Evolutionary conservation across 2,329 filamentous ascomycete genomes (phyloP).

Genomic region (Scedosporium boydii): DNA sequence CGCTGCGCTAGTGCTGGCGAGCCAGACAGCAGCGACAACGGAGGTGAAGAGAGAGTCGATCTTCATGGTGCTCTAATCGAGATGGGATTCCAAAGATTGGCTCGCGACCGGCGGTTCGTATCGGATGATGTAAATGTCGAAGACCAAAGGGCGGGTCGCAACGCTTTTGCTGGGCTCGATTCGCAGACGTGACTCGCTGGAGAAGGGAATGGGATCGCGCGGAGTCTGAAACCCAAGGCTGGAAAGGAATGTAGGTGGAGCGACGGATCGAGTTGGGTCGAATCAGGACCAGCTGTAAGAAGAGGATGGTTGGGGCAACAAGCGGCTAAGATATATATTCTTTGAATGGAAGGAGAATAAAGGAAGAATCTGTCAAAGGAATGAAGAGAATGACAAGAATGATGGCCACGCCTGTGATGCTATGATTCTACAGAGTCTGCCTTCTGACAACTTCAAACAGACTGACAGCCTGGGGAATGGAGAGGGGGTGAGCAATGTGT

Average conservation of each 20-base stretch:
- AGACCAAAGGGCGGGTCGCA: neutral
- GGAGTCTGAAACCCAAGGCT: too few species aligned
- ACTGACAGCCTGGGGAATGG: neutral
- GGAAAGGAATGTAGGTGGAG: too few species aligned
- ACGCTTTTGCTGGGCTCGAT: neutral
- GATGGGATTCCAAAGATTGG: neutral
- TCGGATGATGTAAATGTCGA: too few species aligned
- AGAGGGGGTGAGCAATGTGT: neutral
- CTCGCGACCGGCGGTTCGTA: neutral
- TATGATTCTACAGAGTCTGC: neutral
- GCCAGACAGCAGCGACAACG: neutral
- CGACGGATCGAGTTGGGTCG: neutral
- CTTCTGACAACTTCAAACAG: neutral
- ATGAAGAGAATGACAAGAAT: neutral
- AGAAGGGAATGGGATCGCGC: too few species aligned
- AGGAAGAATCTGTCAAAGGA: neutral
- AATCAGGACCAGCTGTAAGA: neutral
- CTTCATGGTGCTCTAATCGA: neutral
- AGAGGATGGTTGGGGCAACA: too few species aligned
- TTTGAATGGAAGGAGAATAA: neutral
- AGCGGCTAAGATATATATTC: too few species aligned
- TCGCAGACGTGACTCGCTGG: too few species aligned
- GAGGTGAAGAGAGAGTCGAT: neutral
- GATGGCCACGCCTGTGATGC: neutral
- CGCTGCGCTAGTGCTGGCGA: slow-evolving; percentile 9